Evolutionary conservation across 2,329 filamentous ascomycete species (phyloP).

Genomic region (Huntiella savannae): DNA sequence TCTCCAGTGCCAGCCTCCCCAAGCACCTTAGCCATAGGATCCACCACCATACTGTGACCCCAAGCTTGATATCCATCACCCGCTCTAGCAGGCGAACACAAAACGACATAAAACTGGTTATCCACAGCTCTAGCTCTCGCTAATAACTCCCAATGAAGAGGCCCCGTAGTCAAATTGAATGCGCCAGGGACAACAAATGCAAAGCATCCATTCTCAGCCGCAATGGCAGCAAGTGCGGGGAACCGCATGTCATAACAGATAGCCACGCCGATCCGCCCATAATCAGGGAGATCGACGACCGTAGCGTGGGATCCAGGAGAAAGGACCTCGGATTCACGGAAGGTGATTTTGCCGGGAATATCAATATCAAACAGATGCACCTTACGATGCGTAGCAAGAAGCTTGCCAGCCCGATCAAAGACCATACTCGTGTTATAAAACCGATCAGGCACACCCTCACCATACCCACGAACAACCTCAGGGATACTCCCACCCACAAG

Average conservation of each 20-base stretch:
- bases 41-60: constrained; percentile 76
- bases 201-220: constrained; percentile 72
- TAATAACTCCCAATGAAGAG: constrained; percentile 75
- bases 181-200: constrained; percentile 85
- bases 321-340: constrained; percentile 78
- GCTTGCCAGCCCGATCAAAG: constrained; percentile 58
- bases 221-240: constrained; percentile 79
- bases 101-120: constrained; percentile 81
- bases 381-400: constrained; percentile 82
- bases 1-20: constrained; percentile 62
- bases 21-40: constrained; percentile 73
- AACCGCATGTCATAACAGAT: constrained; percentile 98
- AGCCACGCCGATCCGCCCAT: constrained; percentile 69
- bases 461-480: constrained; percentile 41
- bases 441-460: constrained; percentile 21
- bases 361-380: constrained; percentile 95
- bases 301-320: constrained; percentile 72
- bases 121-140: constrained; percentile 73
- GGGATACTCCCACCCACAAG: constrained; percentile 86
- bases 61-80: constrained; percentile 67
- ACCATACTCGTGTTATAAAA: constrained; percentile 84
- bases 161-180: constrained; percentile 86
- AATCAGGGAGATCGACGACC: constrained; percentile 68
- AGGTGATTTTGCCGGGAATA: constrained; percentile 85
- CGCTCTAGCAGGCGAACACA: constrained; percentile 83